These are phyloP conservation scores for Phytopythium delawarense DNA, from an alignment of 352 stramenopile genomes.

Conservation along the genomic window DNA sequence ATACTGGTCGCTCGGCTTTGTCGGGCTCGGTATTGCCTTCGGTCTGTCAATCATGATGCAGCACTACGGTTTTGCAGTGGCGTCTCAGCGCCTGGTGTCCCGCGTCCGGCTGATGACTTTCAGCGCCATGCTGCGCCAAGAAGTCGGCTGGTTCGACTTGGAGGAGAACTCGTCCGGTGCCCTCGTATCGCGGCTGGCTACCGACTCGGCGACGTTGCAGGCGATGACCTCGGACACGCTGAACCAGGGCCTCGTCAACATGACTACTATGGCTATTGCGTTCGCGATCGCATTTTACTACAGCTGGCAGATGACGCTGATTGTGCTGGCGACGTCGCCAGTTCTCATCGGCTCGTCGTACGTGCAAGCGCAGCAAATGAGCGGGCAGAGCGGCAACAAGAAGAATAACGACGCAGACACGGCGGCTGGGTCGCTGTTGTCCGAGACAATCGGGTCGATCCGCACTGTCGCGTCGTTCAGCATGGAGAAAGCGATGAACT, in stretches of 20 bases:
- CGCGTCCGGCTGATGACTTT: conserved; percentile 28
- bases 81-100: conserved; percentile 29
- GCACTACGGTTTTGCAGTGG: conserved; percentile 35
- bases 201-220: conserved; percentile 53
- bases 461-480: conserved; percentile 37
- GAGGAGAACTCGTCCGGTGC: conserved; percentile 50
- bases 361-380: conserved; percentile 19
- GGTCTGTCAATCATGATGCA: conserved; percentile 19
- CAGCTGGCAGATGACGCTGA: conserved; percentile 42
- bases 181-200: conserved; percentile 46
- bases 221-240: conserved; percentile 32
- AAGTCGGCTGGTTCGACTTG: conserved; percentile 68
- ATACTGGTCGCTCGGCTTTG: conserved; percentile 29
- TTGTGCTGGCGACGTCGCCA: conserved; percentile 23
- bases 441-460: conserved; percentile 28
- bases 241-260: conserved; percentile 27
- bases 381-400: conserved; percentile 15
- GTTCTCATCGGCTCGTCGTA: conserved; percentile 12
- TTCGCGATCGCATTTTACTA: conserved; percentile 29
- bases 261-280: conserved; percentile 19
- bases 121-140: conserved; percentile 45
- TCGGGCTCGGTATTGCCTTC: conserved; percentile 23
- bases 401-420: conserved; percentile 21
- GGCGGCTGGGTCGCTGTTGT: conserved; percentile 18
- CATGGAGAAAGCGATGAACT: conserved; percentile 21